Percentiles rank a stretch among this genome's conserved stretches.
Conservation (phyloP, 768 basidiomycete genomes). For the Trametes maxima region DNA sequence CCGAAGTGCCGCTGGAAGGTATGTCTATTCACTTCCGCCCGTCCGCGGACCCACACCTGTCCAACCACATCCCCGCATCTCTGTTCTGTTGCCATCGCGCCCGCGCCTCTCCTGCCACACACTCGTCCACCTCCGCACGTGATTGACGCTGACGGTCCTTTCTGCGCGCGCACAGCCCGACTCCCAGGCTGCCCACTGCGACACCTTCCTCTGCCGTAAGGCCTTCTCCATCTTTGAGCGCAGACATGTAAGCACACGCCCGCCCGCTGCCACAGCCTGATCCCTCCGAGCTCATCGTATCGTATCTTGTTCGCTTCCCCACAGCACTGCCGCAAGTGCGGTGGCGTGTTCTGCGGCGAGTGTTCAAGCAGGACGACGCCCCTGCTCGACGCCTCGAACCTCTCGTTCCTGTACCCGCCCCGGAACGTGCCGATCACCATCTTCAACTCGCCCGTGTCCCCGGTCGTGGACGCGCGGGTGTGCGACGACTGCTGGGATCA, state of each 20-base stretch:
- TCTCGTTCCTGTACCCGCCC: conserved; percentile 72
- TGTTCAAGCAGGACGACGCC: conserved; percentile 63
- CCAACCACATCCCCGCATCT: conserved; percentile 5
- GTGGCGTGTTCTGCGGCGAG: conserved; percentile 69
- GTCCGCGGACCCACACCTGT: neutral
- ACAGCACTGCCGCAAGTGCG: conserved; percentile 85
- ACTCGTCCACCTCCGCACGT: conserved; percentile 19
- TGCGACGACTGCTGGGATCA: conserved; percentile 81
- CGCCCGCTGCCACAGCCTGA: conserved; percentile 5
- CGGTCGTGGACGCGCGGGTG: conserved; percentile 60
- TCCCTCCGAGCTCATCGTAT: conserved; percentile 30
- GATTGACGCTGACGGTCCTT: conserved; percentile 21
- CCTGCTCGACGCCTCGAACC: conserved; percentile 72
- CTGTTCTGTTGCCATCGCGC: conserved; percentile 17
- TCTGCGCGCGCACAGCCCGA: conserved; percentile 53
- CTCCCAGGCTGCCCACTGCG: conserved; percentile 60
- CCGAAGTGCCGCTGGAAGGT: conserved; percentile 76
- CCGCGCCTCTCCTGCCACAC: conserved; percentile 5
- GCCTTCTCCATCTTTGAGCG: conserved; percentile 71
- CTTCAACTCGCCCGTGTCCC: conserved; percentile 62
- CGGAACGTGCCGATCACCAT: conserved; percentile 59
- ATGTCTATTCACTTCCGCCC: neutral
- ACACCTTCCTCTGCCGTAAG: conserved; percentile 71
- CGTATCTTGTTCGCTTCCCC: conserved; percentile 8
- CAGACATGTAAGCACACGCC: conserved; percentile 59